A percentile compares a stretch with the other conserved stretches of the same genome.
These are phyloP conservation scores for Eustoma russellianum DNA, from an alignment of 257 asterid species.

Conservation along the genomic window DNA sequence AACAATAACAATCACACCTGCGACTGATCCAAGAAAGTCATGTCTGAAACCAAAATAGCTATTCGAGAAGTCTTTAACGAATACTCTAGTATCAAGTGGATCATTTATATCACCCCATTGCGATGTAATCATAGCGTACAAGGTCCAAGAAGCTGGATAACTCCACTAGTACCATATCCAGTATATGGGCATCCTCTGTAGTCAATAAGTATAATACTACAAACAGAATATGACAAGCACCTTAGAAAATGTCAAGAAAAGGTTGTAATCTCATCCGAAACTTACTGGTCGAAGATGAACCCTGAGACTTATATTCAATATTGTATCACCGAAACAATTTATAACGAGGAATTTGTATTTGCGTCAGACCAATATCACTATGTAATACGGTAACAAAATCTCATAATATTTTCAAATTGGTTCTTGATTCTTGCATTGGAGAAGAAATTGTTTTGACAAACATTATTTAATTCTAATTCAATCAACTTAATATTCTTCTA, in stretches of 20 bases:
- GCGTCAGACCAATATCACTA: too few species aligned
- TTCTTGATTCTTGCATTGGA: too few species aligned
- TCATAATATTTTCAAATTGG: too few species aligned
- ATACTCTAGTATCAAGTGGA: conserved; percentile 3
- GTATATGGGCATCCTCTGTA: conserved; percentile 69
- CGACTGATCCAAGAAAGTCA: conserved; percentile 43
- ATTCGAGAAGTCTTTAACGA: conserved; percentile 34
- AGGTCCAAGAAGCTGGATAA: conserved; percentile 50
- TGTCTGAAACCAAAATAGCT: conserved; percentile 34
- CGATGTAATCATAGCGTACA: conserved; percentile 51
- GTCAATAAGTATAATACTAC: too few species aligned
- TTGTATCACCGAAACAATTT: too few species aligned
- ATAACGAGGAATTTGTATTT: too few species aligned
- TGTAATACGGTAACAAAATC: too few species aligned
- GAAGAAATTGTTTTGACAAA: too few species aligned
- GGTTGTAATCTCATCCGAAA: not conserved
- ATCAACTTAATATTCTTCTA: too few species aligned
- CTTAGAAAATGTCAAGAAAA: not conserved
- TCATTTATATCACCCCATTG: conserved; percentile 51
- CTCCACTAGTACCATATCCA: conserved; percentile 90
- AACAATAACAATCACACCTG: conserved; percentile 20
- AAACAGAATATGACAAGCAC: not conserved
- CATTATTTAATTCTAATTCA: too few species aligned
- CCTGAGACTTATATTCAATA: too few species aligned
- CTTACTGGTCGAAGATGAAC: conserved; percentile 60